phyloP scores from a whole-genome alignment of 345 rosid genomes.

The Isatis tinctoria region DNA sequence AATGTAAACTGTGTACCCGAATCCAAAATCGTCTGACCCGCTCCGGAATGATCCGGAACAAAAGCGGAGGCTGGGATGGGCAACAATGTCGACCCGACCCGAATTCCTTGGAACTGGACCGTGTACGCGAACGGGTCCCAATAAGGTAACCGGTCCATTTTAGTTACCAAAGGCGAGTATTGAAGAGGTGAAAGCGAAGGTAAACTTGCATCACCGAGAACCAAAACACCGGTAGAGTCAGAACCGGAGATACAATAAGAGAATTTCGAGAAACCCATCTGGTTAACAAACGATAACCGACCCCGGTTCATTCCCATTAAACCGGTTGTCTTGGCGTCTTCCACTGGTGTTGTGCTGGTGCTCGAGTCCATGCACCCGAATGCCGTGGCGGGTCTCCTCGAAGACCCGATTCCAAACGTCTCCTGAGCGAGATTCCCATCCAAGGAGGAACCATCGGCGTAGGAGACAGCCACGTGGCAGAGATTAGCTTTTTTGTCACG shows the following conservation, averaged over 20 bases:
- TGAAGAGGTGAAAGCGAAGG: constrained; percentile 43
- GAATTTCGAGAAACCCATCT: constrained; percentile 60
- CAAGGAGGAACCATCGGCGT: constrained; percentile 54
- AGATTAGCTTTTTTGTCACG: constrained; percentile 41
- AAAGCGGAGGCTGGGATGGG: constrained; percentile 41
- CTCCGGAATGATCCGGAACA: constrained; percentile 47
- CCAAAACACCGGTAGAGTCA: constrained; percentile 55
- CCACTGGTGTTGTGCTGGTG: constrained; percentile 40
- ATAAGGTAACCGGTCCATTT: constrained; percentile 49
- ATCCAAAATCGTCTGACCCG: constrained; percentile 75
- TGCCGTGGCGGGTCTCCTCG: constrained; percentile 25
- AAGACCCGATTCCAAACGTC: constrained; percentile 39
- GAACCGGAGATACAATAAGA: constrained; percentile 69
- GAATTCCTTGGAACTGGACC: constrained; percentile 53
- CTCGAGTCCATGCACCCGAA: constrained; percentile 71
- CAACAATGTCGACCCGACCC: constrained; percentile 39
- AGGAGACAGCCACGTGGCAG: constrained; percentile 54
- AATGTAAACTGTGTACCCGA: constrained; percentile 68
- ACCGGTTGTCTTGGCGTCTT: constrained; percentile 58
- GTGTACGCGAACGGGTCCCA: constrained; percentile 64
- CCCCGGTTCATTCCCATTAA: constrained; percentile 76
- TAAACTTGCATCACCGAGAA: constrained; percentile 45
- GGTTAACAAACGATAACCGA: constrained; percentile 58
- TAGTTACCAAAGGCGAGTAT: constrained; percentile 51
- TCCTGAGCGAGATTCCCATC: constrained; percentile 62